phyloP scores from a whole-genome alignment of 306 rosid species.

The Sicyos baderoa region DNA sequence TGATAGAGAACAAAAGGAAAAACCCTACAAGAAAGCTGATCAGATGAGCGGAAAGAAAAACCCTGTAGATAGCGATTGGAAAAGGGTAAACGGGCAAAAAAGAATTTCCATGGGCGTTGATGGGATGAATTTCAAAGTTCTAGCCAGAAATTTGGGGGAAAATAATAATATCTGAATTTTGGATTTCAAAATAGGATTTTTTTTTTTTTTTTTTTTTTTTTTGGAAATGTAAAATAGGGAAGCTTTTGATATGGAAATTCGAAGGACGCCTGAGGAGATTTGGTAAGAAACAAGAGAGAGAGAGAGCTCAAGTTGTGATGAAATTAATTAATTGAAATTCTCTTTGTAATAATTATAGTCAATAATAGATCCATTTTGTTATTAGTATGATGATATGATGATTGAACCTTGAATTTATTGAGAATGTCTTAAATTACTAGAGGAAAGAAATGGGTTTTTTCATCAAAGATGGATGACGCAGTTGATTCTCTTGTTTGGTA shows the following conservation, averaged over 20 bases:
- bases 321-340: background rate
- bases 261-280: background rate
- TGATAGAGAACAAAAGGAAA: background rate
- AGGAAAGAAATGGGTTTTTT: no score
- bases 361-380: no score
- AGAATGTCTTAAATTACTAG: no score
- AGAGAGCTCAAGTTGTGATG: background rate
- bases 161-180: background rate
- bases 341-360: background rate
- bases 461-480: no score
- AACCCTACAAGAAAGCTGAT: constrained; percentile 3
- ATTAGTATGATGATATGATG: no score
- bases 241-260: background rate
- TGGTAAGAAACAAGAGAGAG: background rate
- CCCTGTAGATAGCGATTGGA: constrained; percentile 11
- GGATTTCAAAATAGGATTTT: no score
- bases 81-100: background rate
- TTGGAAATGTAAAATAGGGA: no score
- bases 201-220: no score
- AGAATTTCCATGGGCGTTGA: background rate
- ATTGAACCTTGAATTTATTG: no score
- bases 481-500: no score
- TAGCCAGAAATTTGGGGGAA: background rate
- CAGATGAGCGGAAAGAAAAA: background rate
- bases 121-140: background rate